Base-by-base conservation (phyloP, 2,329 filamentous ascomycete genomes). In the Cercospora beticola region DNA sequence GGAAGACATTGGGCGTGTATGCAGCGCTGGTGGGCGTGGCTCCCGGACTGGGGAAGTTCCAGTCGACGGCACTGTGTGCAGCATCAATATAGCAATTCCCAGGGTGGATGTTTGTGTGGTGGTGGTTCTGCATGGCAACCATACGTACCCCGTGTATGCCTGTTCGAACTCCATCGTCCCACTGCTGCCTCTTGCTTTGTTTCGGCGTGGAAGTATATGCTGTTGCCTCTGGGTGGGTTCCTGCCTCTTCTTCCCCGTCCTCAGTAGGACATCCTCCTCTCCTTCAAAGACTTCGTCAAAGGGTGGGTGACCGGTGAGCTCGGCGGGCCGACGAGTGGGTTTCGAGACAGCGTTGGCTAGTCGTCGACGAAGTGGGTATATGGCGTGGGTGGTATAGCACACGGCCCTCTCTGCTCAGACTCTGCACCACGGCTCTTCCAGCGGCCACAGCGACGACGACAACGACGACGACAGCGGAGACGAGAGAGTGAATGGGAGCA, bases 31-130 rank as follows among this genome's bases (percentile, higher is more conserved):
- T 84, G 64, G 83, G 83, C 33, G 83, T 84, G 68, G 81, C 82
- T 67, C 80, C 81, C 46, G 83, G 83, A 78, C 83, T 85, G 72
- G 83, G 83, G 71, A 85, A 81, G 73, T 79, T 81, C 82, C 83
- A 84, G 74, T 84, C 82, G 71, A 79, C 77, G 69, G 78, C 77
- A 76, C 82, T 83, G 59, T 58, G 58, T 49, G 31, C 26, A 54
- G 43, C 67, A 72, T 66, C 57, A 56, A 23, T 16, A 28, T 21
- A 43, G 1, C 33, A 16, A 18, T 31, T 9, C 21, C 23, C 36
- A 12, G 49, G 8, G 21, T 8, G 18, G 46, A 26, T 60, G 57
- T 36, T 31, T 18, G 28, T 31, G 30, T 30, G 56, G 14, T 6
- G 12, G 23, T 36, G 28, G 36, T 43, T 43, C 36, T 43, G 36